Evolutionary conservation across 345 rosid species (phyloP), one percentile per base, ranked within the genome.

Genomic region (Rubroshorea leprosula): DNA sequence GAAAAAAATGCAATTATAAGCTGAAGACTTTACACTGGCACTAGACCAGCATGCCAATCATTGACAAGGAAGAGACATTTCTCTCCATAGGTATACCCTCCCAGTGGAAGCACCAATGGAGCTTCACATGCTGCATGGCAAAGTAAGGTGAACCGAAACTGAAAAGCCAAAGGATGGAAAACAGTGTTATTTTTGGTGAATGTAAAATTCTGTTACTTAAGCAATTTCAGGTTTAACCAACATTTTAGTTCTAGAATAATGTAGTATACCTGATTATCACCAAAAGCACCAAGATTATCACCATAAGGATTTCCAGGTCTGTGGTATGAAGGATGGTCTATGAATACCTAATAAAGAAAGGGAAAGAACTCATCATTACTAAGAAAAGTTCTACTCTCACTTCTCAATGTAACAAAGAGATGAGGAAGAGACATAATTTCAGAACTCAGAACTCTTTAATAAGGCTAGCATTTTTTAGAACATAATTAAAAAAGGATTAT

Each of bases 121-220:
- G 99, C 99, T 85, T 93, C 99, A 66, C 95, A 84, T 15, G 99
- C 99, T 27, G 99, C 96, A 70, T 92, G 85, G 78, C 93, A 81
- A 55, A 92, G 99, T 65, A 89, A 66, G 25, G 97, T 76, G 79
- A 84, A 92, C 71, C 99, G 82, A 76, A 92, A 92, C 99, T 92
- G 87, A 64, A 77, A 73, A 75, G 66, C 44, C 73, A 75, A 68
- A 62, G 29, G 66, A 56, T 39, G 68, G 47, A 50, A 51, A 41
- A 64, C 17, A 57, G 19, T 50, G 67, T 72, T 66, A 81, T 67
- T 60, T 6, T 27, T 54, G 49, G 51, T 53, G 18, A 57, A 63
- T 25, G 31, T 24, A 47, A 65, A 55, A 29, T 58, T 18, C 5
- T 43, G 27, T 55, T 60, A 5, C 15, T 23, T 25, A 5, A 2